Evolutionary conservation across 768 basidiomycete species (phyloP), one percentile per base, ranked within the genome.

Genomic region (Mycena rebaudengoi): DNA sequence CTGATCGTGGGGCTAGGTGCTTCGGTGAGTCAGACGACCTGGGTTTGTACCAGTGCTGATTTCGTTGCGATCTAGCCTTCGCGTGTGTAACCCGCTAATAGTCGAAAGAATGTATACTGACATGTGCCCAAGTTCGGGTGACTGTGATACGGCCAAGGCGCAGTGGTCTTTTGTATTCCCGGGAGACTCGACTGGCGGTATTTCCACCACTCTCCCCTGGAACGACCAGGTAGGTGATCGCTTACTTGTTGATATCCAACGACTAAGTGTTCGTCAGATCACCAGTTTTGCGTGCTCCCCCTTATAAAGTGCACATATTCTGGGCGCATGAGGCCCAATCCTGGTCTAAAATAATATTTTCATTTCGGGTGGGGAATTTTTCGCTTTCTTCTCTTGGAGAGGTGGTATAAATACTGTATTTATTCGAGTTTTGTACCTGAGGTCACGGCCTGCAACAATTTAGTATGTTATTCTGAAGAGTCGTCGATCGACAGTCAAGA

Each of bases 81-180:
- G 33, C 35, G 64, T 65, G 51, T 26, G 58, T 48, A 18, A 21
- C 28, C 33, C n/a, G 23, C 20, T 7, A 25, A 5, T 13, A 20
- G 29, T 18, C 29, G 13, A n/a, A 39, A 28, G 26, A 21, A 1
- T 20, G 7, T 25, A 60, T 25, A 12, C 3, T 44, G 12, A 25
- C 7, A 48, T 54, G 8, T 11, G 5, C 18, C 18, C 32, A 28
- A 64, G 59, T 44, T 61, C 66, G n/a, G 62, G 62, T 23, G 33
- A 68, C 49, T 68, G 66, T 62, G 39, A 68, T 35, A 14, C 30
- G 28, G 21, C 13, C 53, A 25, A 68, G 1, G 66, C 66, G 14
- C 39, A 68, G 28, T 68, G 66, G 66, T 68, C 66, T 12, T 68
- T 68, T 50, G 43, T 18, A 5, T 68, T 53, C 62, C 66, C 66